Percentiles rank a stretch among this genome's conserved stretches.
These are phyloP conservation scores for Pythium utonaiense DNA, from an alignment of 352 stramenopile genomes.

Conservation along the genomic window DNA sequence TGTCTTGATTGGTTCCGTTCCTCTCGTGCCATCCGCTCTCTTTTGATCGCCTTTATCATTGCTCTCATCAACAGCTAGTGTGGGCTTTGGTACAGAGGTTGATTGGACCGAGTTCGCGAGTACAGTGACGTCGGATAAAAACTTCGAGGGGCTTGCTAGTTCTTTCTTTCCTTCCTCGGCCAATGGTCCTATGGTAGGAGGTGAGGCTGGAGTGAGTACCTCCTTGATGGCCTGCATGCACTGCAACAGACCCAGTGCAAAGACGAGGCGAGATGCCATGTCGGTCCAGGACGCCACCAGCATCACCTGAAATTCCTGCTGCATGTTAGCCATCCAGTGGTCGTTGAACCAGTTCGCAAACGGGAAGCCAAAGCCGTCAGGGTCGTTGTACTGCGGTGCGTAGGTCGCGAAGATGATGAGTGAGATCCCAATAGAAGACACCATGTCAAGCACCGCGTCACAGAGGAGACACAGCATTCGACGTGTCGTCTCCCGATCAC, in stretches of 20 bases:
- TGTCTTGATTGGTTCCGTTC: not conserved
- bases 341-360: conserved; percentile 2
- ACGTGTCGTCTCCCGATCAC: not conserved
- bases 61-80: not conserved
- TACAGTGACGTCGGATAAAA: too few relatives aligned
- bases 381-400: conserved; percentile 6
- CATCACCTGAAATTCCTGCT: conserved; percentile 16
- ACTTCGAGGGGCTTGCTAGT: too few relatives aligned
- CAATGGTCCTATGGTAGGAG: not conserved
- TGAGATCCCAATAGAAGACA: conserved; percentile 7
- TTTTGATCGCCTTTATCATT: not conserved
- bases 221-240: conserved; percentile 10
- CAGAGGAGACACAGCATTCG: not conserved
- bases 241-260: not conserved
- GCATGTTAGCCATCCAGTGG: not conserved
- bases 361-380: not conserved
- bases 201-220: not conserved
- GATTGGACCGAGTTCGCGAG: too few relatives aligned
- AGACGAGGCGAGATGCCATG: not conserved
- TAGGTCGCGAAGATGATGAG: not conserved
- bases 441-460: conserved; percentile 6
- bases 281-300: conserved; percentile 6
- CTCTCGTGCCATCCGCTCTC: not conserved
- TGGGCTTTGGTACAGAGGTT: not conserved
- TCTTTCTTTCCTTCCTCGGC: not conserved